Evolutionary conservation across 2,329 filamentous ascomycete genomes (phyloP).

Genomic region (Colletotrichum australisinense): DNA sequence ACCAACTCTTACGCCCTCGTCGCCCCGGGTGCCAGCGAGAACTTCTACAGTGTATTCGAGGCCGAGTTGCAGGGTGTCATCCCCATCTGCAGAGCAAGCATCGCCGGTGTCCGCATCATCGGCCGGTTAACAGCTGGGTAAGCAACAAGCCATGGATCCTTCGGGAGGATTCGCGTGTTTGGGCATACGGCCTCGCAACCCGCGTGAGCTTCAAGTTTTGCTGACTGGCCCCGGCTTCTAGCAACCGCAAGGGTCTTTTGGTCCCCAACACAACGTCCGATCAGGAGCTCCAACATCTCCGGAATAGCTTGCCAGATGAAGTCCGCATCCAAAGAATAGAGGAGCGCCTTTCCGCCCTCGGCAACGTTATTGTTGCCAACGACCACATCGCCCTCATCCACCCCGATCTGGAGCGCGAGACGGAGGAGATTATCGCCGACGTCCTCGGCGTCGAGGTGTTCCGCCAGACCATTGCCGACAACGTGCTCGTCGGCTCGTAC

Average conservation of each 20-base stretch:
- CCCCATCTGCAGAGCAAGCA: conserved; percentile 95
- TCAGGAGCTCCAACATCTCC: conserved; percentile 96
- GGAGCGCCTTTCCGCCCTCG: conserved; percentile 93
- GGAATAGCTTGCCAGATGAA: conserved; percentile 90
- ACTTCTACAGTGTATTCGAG: conserved; percentile 99
- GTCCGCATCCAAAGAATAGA: conserved; percentile 98
- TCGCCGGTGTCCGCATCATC: conserved; percentile 95
- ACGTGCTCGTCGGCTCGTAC: conserved; percentile 95
- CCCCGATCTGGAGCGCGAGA: conserved; percentile 96
- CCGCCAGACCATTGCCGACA: conserved; percentile 95
- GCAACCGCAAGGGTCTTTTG: conserved; percentile 95
- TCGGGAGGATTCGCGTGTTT: background rate
- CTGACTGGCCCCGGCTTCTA: conserved; percentile 45
- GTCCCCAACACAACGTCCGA: conserved; percentile 97
- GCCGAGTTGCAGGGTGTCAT: conserved; percentile 97
- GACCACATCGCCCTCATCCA: conserved; percentile 97
- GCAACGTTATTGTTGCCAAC: conserved; percentile 96
- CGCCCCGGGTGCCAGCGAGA: conserved; percentile 94
- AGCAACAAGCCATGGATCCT: conserved; percentile 38
- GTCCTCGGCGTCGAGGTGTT: conserved; percentile 91
- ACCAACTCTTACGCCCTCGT: conserved; percentile 98
- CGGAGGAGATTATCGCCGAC: conserved; percentile 98
- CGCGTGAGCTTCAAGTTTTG: background rate
- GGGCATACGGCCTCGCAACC: background rate
- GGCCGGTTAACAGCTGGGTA: conserved; percentile 94